These are phyloP conservation scores for Globisporangium ultimum DNA, from an alignment of 352 stramenopile species.

Conservation along the genomic window DNA sequence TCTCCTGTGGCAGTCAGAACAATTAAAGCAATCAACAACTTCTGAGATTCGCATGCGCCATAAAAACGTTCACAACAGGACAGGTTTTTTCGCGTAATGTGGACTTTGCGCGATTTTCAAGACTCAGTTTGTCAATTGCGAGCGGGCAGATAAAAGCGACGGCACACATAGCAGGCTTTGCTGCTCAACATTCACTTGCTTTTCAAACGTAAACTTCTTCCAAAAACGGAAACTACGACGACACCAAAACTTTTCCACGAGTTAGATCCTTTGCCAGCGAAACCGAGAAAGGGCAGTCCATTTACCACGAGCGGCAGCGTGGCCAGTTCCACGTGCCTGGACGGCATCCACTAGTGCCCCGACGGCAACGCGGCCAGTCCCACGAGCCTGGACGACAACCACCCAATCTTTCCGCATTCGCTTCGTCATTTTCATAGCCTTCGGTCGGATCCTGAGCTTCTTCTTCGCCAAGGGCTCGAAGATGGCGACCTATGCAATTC, in stretches of 20 bases:
- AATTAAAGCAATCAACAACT: no score
- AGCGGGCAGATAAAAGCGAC: background rate
- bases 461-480: conserved; percentile 1
- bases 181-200: background rate
- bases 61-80: no score
- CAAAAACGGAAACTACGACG: background rate
- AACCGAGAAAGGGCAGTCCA: background rate
- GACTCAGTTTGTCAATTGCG: background rate
- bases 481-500: background rate
- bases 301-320: conserved; percentile 4
- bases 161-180: background rate
- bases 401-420: background rate
- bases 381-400: background rate
- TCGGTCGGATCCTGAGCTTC: conserved; percentile 2
- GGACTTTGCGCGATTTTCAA: background rate
- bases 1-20: no score
- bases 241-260: background rate
- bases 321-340: conserved; percentile 10
- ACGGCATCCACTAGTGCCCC: background rate
- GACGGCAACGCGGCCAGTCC: conserved; percentile 3
- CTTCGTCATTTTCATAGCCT: background rate
- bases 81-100: background rate
- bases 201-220: background rate
- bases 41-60: no score
- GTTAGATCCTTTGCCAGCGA: background rate